Percentiles rank a stretch among this genome's conserved stretches.
Conservation (phyloP, 768 basidiomycete species). For the Boletus reticuloceps region DNA sequence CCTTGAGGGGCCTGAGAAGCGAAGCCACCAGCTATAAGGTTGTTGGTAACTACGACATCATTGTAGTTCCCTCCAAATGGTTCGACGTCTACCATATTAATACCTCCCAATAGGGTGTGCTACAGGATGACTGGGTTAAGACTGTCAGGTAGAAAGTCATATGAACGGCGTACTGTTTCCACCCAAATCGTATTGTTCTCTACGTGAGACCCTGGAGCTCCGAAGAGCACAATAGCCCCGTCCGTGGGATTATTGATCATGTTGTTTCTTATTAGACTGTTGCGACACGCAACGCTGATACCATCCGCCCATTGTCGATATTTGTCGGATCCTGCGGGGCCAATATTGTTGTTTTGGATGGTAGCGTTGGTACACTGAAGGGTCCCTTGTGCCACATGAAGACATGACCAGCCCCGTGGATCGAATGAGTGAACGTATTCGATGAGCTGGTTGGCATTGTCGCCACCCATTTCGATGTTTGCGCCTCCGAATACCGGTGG, state of each 20-base stretch:
- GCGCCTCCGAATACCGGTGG: conserved; percentile 59
- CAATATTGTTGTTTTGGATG: conserved; percentile 82
- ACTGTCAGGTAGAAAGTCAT: background rate
- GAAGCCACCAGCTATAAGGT: conserved; percentile 67
- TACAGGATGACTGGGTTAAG: conserved; percentile 23
- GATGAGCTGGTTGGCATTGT: conserved; percentile 67
- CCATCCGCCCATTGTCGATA: conserved; percentile 83
- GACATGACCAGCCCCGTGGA: conserved; percentile 79
- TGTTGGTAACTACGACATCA: conserved; percentile 63
- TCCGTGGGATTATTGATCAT: conserved; percentile 72
- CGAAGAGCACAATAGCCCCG: conserved; percentile 78
- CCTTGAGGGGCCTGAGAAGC: conserved; percentile 44
- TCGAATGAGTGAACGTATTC: conserved; percentile 76
- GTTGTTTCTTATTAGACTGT: conserved; percentile 63
- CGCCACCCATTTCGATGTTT: conserved; percentile 85
- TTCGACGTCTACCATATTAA: conserved; percentile 72
- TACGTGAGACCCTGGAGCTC: conserved; percentile 67
- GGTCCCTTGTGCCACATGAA: conserved; percentile 72
- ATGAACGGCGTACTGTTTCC: conserved; percentile 46
- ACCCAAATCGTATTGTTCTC: conserved; percentile 79
- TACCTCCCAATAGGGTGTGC: conserved; percentile 72
- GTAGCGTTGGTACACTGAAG: conserved; percentile 60
- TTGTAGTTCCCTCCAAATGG: conserved; percentile 69
- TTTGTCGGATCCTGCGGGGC: conserved; percentile 64
- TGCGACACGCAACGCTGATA: conserved; percentile 68